phyloP scores from a whole-genome alignment of 75 land plant genomes.

The Cupressus sempervirens region DNA sequence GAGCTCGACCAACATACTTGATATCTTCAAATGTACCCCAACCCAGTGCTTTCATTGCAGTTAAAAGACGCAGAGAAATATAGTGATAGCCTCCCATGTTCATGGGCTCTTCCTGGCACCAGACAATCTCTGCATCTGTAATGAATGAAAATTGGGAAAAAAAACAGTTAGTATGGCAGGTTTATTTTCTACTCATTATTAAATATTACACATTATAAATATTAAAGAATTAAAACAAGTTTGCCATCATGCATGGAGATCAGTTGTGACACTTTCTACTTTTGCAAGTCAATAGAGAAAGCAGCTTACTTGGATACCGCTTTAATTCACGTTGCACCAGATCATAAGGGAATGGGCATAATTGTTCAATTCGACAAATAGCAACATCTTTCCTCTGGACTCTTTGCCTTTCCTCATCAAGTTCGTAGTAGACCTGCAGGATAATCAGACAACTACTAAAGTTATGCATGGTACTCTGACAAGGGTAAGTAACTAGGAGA shows the following conservation, averaged over 20 bases:
- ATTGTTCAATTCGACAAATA: conserved; percentile 90
- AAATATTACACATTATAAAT: not conserved
- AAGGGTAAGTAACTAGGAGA: not conserved
- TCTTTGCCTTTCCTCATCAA: conserved; percentile 82
- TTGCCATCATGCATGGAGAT: not conserved
- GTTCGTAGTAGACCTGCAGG: conserved; percentile 82
- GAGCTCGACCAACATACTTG: conserved; percentile 82
- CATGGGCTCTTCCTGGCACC: conserved; percentile 99
- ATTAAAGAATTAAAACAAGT: not conserved
- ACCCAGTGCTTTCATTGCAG: conserved; percentile 65
- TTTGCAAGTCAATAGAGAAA: not conserved
- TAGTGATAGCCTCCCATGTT: conserved; percentile 89
- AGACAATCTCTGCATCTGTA: conserved; percentile 89
- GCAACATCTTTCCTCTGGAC: conserved; percentile 57
- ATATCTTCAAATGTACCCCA: conserved; percentile 73
- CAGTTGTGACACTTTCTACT: not conserved
- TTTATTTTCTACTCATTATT: not conserved
- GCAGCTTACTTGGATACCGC: conserved; percentile 86
- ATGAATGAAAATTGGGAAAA: conserved; percentile 15
- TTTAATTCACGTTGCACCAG: conserved; percentile 82
- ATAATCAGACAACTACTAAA: not conserved
- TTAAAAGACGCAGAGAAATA: conserved; percentile 63
- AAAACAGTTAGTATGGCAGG: not conserved
- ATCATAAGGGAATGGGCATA: conserved; percentile 94
- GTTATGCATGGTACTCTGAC: not conserved